Evolutionary conservation across 192 early-diverging fungal genomes (phyloP).

Genomic region (Podila horticola): DNA sequence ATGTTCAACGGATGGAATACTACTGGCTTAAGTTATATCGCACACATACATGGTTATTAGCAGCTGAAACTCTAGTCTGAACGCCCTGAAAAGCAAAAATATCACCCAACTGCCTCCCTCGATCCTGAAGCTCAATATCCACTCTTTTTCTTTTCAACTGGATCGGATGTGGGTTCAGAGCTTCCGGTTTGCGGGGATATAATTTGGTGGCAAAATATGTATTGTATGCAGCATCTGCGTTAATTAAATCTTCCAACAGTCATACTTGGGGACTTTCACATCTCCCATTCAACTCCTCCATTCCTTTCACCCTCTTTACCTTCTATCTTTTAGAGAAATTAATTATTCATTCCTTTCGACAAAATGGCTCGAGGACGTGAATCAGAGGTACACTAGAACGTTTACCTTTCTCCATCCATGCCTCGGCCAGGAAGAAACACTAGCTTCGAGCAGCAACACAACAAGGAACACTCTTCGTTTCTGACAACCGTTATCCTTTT

Average conservation of each 20-base stretch:
- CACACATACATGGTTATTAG: too few relatives aligned
- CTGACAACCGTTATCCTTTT: constrained; percentile 2
- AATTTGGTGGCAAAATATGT: too few relatives aligned
- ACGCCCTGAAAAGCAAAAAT: neutral
- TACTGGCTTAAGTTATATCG: too few relatives aligned
- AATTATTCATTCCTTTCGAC: neutral
- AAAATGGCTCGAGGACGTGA: constrained; percentile 22
- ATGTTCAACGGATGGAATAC: too few relatives aligned
- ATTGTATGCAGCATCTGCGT: neutral
- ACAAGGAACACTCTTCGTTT: neutral
- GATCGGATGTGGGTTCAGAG: too few relatives aligned
- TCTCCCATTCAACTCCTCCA: neutral
- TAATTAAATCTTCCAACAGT: neutral
- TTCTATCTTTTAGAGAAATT: neutral
- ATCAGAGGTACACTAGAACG: constrained; percentile 8
- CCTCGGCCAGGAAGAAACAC: neutral
- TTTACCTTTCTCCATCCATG: neutral
- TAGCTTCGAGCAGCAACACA: neutral
- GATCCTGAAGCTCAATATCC: too few relatives aligned
- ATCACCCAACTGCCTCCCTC: neutral
- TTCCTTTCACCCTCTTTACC: neutral
- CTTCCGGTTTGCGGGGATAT: too few relatives aligned
- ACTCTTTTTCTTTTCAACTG: too few relatives aligned
- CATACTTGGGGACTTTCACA: neutral
- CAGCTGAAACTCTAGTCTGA: too few relatives aligned